These are phyloP conservation scores for Penicillium brevicompactum DNA, from an alignment of 2,329 filamentous ascomycete genomes.

Conservation along the genomic window DNA sequence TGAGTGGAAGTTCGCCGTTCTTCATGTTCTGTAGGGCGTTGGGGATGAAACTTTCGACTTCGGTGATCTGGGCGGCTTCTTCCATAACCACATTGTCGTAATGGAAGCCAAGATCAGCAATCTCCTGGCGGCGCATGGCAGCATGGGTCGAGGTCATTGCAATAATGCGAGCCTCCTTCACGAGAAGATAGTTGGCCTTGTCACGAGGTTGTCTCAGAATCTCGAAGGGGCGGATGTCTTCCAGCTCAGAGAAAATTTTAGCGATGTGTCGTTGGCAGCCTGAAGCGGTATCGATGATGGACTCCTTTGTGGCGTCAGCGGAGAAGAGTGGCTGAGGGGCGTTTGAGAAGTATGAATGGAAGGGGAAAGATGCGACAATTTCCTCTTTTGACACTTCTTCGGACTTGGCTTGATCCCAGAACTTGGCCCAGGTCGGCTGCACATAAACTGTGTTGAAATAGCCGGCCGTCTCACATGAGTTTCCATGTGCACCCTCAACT, in stretches of 20 bases:
- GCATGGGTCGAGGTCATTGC: slow-evolving; percentile 99
- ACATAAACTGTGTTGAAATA: slow-evolving; percentile 96
- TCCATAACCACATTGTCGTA: slow-evolving; percentile 99
- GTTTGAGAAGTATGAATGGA: slow-evolving; percentile 82
- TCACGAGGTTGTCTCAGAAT: slow-evolving; percentile 85
- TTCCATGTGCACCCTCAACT: slow-evolving; percentile 91
- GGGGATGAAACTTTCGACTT: slow-evolving; percentile 95
- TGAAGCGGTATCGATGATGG: slow-evolving; percentile 72
- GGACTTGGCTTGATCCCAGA: slow-evolving; percentile 65
- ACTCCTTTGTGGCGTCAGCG: slow-evolving; percentile 62
- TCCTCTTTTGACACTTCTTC: slow-evolving; percentile 61
- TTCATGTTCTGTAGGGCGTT: slow-evolving; percentile 84
- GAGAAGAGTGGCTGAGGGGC: slow-evolving; percentile 86
- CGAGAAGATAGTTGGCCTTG: slow-evolving; percentile 92
- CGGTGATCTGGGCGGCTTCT: slow-evolving; percentile 96
- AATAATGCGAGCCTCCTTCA: slow-evolving; percentile 94
- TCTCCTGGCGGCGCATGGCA: slow-evolving; percentile 89
- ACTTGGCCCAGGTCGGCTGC: slow-evolving; percentile 83
- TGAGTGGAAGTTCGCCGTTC: slow-evolving; percentile 72
- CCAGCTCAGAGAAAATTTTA: slow-evolving; percentile 88
- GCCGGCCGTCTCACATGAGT: slow-evolving; percentile 92
- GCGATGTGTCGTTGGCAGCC: slow-evolving; percentile 88
- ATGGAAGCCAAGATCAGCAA: slow-evolving; percentile 87
- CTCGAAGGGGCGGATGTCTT: slow-evolving; percentile 93
- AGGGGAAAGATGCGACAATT: slow-evolving; percentile 78